Conservation (phyloP, 106 monocot species). For the Hemerocallis citrina region DNA sequence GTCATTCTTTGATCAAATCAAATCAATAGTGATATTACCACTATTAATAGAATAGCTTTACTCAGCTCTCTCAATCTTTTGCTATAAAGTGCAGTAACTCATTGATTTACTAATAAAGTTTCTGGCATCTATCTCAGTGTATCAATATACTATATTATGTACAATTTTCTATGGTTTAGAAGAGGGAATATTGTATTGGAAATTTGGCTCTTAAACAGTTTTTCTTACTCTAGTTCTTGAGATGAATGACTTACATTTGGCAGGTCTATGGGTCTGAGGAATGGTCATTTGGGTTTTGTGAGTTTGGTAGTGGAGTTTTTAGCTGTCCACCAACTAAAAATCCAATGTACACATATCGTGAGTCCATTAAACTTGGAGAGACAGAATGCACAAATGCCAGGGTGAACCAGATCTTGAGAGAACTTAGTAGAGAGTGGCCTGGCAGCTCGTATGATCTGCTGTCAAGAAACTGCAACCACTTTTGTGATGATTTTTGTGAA, state of each 20-base stretch:
- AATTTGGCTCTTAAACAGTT: neutral
- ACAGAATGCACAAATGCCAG: slow-evolving; percentile 17
- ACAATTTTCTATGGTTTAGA: too few species aligned
- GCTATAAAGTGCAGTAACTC: neutral
- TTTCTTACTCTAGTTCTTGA: neutral
- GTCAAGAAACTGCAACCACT: slow-evolving; percentile 52
- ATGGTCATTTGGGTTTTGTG: slow-evolving; percentile 52
- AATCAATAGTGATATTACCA: too few species aligned
- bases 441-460: slow-evolving; percentile 43
- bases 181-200: neutral
- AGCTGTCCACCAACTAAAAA: slow-evolving; percentile 32
- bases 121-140: neutral
- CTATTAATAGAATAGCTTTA: too few species aligned
- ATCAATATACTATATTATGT: too few species aligned
- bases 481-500: slow-evolving; percentile 38
- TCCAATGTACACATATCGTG: slow-evolving; percentile 42
- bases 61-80: too few species aligned
- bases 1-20: too few species aligned
- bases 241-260: slow-evolving; percentile 1
- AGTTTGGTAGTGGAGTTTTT: slow-evolving; percentile 43
- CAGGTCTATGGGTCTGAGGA: slow-evolving; percentile 49
- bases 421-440: slow-evolving; percentile 40
- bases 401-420: slow-evolving; percentile 35
- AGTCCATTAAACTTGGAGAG: slow-evolving; percentile 31
- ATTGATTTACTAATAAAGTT: neutral